Percentiles rank a stretch among this genome's conserved stretches.
Conservation (phyloP, 2,329 filamentous ascomycete species). For the Aspergillus ochraceoroseus region DNA sequence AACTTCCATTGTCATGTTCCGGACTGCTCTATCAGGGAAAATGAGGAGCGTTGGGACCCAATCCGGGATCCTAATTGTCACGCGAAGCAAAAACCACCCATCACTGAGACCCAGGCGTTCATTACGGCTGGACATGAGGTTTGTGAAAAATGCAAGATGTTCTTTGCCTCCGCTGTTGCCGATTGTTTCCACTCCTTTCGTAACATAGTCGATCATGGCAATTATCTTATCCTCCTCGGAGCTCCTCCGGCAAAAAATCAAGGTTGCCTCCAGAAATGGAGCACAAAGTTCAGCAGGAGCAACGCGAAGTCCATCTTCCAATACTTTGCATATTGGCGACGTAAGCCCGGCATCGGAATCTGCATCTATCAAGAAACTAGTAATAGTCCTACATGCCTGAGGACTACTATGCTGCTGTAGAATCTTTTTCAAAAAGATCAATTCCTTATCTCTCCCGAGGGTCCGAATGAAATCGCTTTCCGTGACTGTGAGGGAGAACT, state of each 20-base stretch:
- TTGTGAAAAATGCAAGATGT: conserved; percentile 50
- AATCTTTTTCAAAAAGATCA: conserved; percentile 56
- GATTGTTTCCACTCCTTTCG: conserved; percentile 48
- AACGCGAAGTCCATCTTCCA: conserved; percentile 53
- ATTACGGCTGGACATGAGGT: conserved; percentile 47
- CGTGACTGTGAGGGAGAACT: conserved; percentile 31
- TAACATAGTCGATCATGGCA: conserved; percentile 39
- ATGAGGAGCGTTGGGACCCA: conserved; percentile 53
- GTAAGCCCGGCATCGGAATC: conserved; percentile 48
- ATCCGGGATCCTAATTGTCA: conserved; percentile 42
- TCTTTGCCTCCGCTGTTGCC: conserved; percentile 46
- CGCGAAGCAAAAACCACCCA: conserved; percentile 32
- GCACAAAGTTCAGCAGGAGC: conserved; percentile 47
- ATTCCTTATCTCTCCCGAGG: conserved; percentile 32
- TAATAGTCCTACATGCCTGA: conserved; percentile 51
- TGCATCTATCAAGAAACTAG: conserved; percentile 54
- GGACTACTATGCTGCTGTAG: conserved; percentile 58
- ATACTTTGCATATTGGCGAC: conserved; percentile 48
- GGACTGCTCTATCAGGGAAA: conserved; percentile 46
- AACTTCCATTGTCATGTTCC: conserved; percentile 44
- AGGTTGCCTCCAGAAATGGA: conserved; percentile 56
- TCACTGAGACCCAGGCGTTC: conserved; percentile 33
- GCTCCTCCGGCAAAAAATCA: conserved; percentile 49
- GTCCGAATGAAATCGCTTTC: conserved; percentile 36
- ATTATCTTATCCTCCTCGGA: conserved; percentile 36